A percentile compares a stretch with the other conserved stretches of the same genome.
These are phyloP conservation scores for Macroventuria anomochaeta DNA, from an alignment of 2,329 filamentous ascomycete genomes.

Conservation along the genomic window DNA sequence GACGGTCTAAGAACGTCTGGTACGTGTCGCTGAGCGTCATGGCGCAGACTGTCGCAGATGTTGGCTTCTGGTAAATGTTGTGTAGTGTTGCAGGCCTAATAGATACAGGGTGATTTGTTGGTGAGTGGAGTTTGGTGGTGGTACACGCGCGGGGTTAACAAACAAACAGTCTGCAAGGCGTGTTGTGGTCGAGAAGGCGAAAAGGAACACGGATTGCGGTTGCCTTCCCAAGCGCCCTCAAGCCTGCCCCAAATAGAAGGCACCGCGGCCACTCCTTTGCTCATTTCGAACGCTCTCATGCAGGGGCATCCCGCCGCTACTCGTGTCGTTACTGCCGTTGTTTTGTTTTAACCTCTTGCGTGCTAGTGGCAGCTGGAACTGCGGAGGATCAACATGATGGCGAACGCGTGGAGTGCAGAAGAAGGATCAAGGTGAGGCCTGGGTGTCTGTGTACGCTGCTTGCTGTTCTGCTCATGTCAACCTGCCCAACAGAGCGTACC, in stretches of 20 bases:
- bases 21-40: slow-evolving; percentile 52
- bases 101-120: slow-evolving; percentile 12
- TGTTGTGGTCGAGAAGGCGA: slow-evolving; percentile 12
- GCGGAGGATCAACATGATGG: slow-evolving; percentile 13
- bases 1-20: slow-evolving; percentile 54
- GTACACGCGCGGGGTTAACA: slow-evolving; percentile 12
- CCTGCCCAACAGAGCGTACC: neutral
- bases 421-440: slow-evolving; percentile 1
- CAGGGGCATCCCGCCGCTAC: slow-evolving; percentile 15
- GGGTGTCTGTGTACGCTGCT: neutral
- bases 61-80: slow-evolving; percentile 7
- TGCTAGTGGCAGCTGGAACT: slow-evolving; percentile 5
- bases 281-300: slow-evolving; percentile 15
- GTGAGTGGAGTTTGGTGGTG: slow-evolving; percentile 6
- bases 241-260: slow-evolving; percentile 8
- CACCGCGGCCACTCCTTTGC: slow-evolving; percentile 10
- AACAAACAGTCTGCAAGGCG: slow-evolving; percentile 18
- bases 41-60: slow-evolving; percentile 16
- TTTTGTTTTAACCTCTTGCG: slow-evolving; percentile 11
- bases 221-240: slow-evolving; percentile 7
- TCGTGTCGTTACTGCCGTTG: slow-evolving; percentile 10
- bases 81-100: slow-evolving; percentile 10
- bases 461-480: neutral
- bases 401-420: slow-evolving; percentile 17
- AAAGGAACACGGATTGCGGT: slow-evolving; percentile 10